Conservation (phyloP, 2,329 filamentous ascomycete species). For the Dothistroma pini region DNA sequence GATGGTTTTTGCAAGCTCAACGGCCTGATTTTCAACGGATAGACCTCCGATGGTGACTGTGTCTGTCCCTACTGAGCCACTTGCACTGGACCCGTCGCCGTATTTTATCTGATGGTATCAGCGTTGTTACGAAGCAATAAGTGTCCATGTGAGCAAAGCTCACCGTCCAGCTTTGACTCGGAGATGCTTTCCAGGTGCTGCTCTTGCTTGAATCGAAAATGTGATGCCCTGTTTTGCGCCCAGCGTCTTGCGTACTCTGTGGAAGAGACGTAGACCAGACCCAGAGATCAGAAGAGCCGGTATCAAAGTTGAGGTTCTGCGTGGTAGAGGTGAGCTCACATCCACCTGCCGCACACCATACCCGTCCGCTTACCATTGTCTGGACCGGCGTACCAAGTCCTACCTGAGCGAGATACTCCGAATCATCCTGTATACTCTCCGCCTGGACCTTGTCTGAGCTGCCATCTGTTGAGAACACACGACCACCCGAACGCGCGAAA, state of each 20-base stretch:
- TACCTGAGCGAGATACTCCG: constrained; percentile 62
- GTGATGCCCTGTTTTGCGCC: constrained; percentile 43
- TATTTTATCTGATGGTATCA: constrained; percentile 54
- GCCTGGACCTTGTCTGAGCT: constrained; percentile 22
- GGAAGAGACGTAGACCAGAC: constrained; percentile 31
- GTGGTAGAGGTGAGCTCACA: neutral
- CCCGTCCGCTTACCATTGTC: constrained; percentile 32
- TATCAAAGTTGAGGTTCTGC: constrained; percentile 63
- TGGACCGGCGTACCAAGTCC: constrained; percentile 63
- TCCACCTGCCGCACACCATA: neutral
- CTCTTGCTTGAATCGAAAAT: constrained; percentile 61
- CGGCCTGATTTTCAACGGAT: constrained; percentile 56
- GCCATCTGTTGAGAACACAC: constrained; percentile 11
- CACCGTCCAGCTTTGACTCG: constrained; percentile 51
- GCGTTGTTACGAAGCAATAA: neutral
- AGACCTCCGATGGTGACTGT: constrained; percentile 60
- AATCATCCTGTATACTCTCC: constrained; percentile 65
- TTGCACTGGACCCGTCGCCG: constrained; percentile 64
- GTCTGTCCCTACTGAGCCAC: constrained; percentile 63
- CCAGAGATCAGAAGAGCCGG: constrained; percentile 68
- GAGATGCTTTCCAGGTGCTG: constrained; percentile 52
- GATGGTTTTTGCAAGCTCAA: constrained; percentile 61
- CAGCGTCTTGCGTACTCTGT: constrained; percentile 26
- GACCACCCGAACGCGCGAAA: constrained; percentile 11
- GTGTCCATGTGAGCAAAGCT: neutral